Percentiles rank a stretch among this genome's conserved stretches.
Evolutionary conservation across 495 filamentous ascomycete species (phyloP).

Genomic region (Neurospora cerealis): DNA sequence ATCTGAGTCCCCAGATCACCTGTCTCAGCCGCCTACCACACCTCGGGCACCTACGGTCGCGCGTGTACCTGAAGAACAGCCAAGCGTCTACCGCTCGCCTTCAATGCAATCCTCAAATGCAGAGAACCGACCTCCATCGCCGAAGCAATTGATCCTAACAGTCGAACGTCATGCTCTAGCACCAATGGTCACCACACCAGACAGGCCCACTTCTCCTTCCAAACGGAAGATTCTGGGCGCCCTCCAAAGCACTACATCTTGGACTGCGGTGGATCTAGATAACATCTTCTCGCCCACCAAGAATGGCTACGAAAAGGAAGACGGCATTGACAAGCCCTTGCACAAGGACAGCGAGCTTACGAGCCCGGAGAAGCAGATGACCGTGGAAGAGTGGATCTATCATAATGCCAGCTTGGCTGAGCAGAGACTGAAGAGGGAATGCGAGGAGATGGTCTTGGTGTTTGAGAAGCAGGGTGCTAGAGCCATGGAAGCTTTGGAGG

Average conservation of each 20-base stretch:
- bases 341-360: slow-evolving; percentile 48
- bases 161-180: slow-evolving; percentile 28
- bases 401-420: slow-evolving; percentile 72
- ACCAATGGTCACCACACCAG: slow-evolving; percentile 49
- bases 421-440: slow-evolving; percentile 64
- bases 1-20: slow-evolving; percentile 12
- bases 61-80: slow-evolving; percentile 26
- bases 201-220: slow-evolving; percentile 44
- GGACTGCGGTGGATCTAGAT: slow-evolving; percentile 67
- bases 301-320: slow-evolving; percentile 49
- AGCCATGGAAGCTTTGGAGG: slow-evolving; percentile 69
- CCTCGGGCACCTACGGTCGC: slow-evolving; percentile 20
- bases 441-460: slow-evolving; percentile 64
- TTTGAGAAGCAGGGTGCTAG: slow-evolving; percentile 77
- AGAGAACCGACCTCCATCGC: slow-evolving; percentile 65
- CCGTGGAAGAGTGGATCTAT: slow-evolving; percentile 83
- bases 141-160: slow-evolving; percentile 33
- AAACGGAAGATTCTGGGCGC: slow-evolving; percentile 50
- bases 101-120: slow-evolving; percentile 74
- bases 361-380: slow-evolving; percentile 77
- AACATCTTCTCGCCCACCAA: slow-evolving; percentile 36
- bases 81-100: slow-evolving; percentile 41
- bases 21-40: slow-evolving; percentile 23
- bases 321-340: slow-evolving; percentile 27
- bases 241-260: slow-evolving; percentile 53